Base-by-base conservation (phyloP, 257 asterid genomes). In the Fraxinus pennsylvanica region DNA sequence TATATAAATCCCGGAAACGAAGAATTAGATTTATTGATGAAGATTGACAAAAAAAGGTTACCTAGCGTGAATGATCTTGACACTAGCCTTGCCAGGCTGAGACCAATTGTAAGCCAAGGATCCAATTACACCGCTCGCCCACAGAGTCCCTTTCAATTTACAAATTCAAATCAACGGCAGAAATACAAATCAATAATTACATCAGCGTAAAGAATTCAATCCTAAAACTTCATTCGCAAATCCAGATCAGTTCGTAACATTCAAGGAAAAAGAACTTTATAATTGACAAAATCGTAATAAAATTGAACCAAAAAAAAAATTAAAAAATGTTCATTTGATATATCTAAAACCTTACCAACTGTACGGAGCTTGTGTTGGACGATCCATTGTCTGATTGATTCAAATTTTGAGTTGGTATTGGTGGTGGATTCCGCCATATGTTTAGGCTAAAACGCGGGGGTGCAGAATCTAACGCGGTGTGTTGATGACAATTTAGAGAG, bases 11-110 rank as follows among this genome's bases (percentile, higher is more conserved):
- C 63, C 63, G 4, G 63, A 52, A 10, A 43, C 36, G 6, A 63
- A 63, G 9, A 27, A 3, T 63, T 22, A 43, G 15, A 78, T 61
- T 39, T 43, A 8, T 15, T 4, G 35, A 36, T 36, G 30, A 33
- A 74, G 50, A 38, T 39, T 39, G 45, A 39, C 13, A 8, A 39
- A 39, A 29, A 57, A 0, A 0, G 4, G 50, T 41, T 78, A 87
- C 88, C 88, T 87, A 6, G 90, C 90, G 43, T 87, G 90, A 43
- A 87, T 87, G 82, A 87, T 81, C 83, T 83, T 87, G 41, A 87
- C 90, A 8, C 88, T 87, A 13, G 90, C 76, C 71, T 84, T 87
- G 71, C 82, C 82, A 71, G 90, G 88, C 41, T 82, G 85, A 25
- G 85, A 80, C 90, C 88, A 87, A 73, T 87, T 87, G 85, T 87